Base-by-base conservation (phyloP, 495 filamentous ascomycete genomes). In the Penicillium bovifimosum region DNA sequence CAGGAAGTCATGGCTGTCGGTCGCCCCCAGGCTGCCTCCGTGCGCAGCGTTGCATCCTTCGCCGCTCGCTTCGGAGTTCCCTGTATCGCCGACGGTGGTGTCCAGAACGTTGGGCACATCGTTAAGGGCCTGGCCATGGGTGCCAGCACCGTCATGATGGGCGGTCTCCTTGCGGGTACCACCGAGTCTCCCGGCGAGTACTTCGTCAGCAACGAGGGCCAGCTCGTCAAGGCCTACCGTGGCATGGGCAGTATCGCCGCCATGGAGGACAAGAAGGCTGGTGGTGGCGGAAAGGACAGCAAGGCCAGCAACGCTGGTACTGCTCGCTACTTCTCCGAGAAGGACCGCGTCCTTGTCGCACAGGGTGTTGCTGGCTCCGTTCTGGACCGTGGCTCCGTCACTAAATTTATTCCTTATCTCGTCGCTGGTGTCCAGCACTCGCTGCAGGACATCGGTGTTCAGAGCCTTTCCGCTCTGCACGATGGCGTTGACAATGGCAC, bases 1-100 rank as follows among this genome's bases (percentile, higher is more conserved):
- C 93, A 99, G 74, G 93, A 99, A 75, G 93, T 99, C 63, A 99
- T 99, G 93, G 93, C 93, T 47, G 90, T 96, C 36, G 93, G 93
- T 33, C 86, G 93, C 58, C 93, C 93, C 52, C 93, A 99, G 74
- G 93, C 93, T 14, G 86, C 88, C 9, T 81, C 92, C 33, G 91
- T 99, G 52, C 90, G 85, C 77, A 89, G 86, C 63, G 91, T 97
- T 58, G 82, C 87, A 53, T 71, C 77, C 20, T 99, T 97, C 61
- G 93, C 93, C 31, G 86, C 86, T 40, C 83, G 83, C 55, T 99
- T 99, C 68, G 93, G 95, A 52, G 91, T 99, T 54, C 93, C 93
- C 20, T 96, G 91, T 75, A 96, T 99, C 60, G 93, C 93, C 36
- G 93, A 99, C 58, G 93, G 93, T 64, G 93, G 93, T 69, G 85